A percentile compares a stretch with the other conserved stretches of the same genome.
phyloP scores from a whole-genome alignment of 768 basidiomycete genomes.

The Candolleomyces eurysporus region DNA sequence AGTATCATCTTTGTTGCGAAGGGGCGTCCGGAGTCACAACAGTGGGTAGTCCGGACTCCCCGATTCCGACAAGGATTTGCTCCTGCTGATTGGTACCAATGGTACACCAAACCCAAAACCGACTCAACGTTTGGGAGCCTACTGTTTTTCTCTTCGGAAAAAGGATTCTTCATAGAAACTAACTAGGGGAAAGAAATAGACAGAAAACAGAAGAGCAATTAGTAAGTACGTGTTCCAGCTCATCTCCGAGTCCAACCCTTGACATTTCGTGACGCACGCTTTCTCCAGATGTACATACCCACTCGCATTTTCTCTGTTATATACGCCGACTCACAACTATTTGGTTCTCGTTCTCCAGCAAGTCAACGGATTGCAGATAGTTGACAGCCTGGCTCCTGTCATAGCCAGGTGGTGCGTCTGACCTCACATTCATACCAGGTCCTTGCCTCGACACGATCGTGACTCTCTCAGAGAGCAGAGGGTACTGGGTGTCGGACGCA shows the following conservation, averaged over 20 bases:
- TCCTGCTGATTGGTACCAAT: constrained; percentile 55
- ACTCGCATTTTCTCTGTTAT: too few relatives aligned
- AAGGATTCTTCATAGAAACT: constrained; percentile 10
- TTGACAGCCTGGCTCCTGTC: constrained; percentile 32
- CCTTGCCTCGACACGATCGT: constrained; percentile 37
- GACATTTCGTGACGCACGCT: too few relatives aligned
- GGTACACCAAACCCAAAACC: constrained; percentile 42
- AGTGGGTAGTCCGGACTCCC: constrained; percentile 58
- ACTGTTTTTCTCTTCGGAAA: constrained; percentile 42
- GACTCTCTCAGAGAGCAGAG: constrained; percentile 38
- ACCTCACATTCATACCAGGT: constrained; percentile 37
- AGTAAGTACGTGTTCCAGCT: too few relatives aligned
- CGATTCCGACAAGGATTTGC: constrained; percentile 47
- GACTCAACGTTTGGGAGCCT: constrained; percentile 74
- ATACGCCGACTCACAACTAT: constrained; percentile 33
- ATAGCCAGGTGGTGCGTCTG: constrained; percentile 55
- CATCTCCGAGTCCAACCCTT: too few relatives aligned
- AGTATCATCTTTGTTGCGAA: constrained; percentile 62
- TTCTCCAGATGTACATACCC: too few relatives aligned
- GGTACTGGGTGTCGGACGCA: neutral
- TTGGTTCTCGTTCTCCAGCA: constrained; percentile 57
- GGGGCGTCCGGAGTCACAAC: constrained; percentile 55
- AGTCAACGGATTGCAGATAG: constrained; percentile 50
- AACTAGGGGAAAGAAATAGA: constrained; percentile 2
- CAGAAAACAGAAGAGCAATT: neutral